Evolutionary conservation across 345 rosid genomes (phyloP).

Genomic region (Brassica rapa): DNA sequence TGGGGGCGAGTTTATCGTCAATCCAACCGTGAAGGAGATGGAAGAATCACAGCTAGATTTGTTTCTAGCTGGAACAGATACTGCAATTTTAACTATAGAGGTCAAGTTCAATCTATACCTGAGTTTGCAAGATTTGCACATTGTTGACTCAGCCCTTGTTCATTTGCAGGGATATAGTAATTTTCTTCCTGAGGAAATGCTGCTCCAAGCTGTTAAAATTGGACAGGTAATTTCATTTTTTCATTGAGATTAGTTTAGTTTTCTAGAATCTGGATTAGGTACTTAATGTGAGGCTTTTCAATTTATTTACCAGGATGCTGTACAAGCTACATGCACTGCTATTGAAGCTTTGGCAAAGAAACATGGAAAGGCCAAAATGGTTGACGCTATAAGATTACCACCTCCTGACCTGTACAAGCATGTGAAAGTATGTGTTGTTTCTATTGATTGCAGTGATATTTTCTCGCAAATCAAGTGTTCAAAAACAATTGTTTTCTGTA

Average conservation of each 20-base stretch:
- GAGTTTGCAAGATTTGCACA: constrained; percentile 27
- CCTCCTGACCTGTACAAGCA: constrained; percentile 80
- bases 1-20: constrained; percentile 71
- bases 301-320: constrained; percentile 67
- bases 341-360: constrained; percentile 73
- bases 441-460: background rate
- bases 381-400: constrained; percentile 85
- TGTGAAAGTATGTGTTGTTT: constrained; percentile 67
- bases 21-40: constrained; percentile 93
- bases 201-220: constrained; percentile 87
- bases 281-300: constrained; percentile 28
- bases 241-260: background rate
- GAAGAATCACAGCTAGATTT: constrained; percentile 82
- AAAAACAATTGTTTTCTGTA: constrained; percentile 21
- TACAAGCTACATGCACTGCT: constrained; percentile 70
- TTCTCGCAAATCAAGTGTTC: constrained; percentile 14
- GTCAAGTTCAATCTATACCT: constrained; percentile 43
- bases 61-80: constrained; percentile 81
- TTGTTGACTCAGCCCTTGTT: background rate
- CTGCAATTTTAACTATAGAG: constrained; percentile 95
- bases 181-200: constrained; percentile 91
- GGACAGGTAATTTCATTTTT: constrained; percentile 74
- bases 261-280: constrained; percentile 15
- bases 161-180: constrained; percentile 84
- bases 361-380: constrained; percentile 90